These are phyloP conservation scores for Globisporangium solare DNA, from an alignment of 352 stramenopile species.

Conservation along the genomic window DNA sequence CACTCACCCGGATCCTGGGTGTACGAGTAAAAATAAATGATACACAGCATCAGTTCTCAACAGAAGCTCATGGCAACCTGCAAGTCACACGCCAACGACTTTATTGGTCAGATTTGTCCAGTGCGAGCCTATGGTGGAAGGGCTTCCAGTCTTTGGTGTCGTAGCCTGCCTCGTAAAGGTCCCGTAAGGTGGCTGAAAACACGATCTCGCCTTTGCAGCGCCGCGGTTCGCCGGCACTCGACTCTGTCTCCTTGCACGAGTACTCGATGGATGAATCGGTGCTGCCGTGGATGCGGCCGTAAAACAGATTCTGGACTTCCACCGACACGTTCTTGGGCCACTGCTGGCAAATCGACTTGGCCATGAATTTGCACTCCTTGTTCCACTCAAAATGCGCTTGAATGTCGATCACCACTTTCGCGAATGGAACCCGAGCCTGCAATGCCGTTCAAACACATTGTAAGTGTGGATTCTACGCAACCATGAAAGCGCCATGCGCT, in stretches of 20 bases:
- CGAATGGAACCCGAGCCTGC: conserved; percentile 10
- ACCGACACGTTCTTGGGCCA: conserved; percentile 9
- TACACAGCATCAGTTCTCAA: not conserved
- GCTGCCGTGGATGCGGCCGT: conserved; percentile 3
- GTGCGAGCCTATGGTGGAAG: conserved; percentile 7
- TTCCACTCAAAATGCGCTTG: conserved; percentile 7
- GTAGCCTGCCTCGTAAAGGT: conserved; percentile 13
- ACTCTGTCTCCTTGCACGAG: conserved; percentile 3
- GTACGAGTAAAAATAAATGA: not conserved
- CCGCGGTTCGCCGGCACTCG: not conserved
- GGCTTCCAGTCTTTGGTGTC: conserved; percentile 4
- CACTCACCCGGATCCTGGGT: too few species aligned
- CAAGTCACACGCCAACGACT: too few species aligned
- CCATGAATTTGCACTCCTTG: conserved; percentile 8
- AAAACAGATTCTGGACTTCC: conserved; percentile 13
- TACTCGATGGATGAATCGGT: conserved; percentile 12
- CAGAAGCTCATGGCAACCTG: not conserved
- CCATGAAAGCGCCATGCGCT: not conserved
- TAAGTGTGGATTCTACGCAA: not conserved
- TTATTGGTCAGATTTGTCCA: conserved; percentile 7
- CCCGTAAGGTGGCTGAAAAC: conserved; percentile 9
- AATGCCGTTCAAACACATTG: not conserved
- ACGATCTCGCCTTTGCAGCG: conserved; percentile 14
- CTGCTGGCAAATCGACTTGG: conserved; percentile 11
- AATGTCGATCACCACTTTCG: conserved; percentile 10